Base-by-base conservation (phyloP, 192 early-diverging fungal genomes). In the Chytriomyces sp. region DNA sequence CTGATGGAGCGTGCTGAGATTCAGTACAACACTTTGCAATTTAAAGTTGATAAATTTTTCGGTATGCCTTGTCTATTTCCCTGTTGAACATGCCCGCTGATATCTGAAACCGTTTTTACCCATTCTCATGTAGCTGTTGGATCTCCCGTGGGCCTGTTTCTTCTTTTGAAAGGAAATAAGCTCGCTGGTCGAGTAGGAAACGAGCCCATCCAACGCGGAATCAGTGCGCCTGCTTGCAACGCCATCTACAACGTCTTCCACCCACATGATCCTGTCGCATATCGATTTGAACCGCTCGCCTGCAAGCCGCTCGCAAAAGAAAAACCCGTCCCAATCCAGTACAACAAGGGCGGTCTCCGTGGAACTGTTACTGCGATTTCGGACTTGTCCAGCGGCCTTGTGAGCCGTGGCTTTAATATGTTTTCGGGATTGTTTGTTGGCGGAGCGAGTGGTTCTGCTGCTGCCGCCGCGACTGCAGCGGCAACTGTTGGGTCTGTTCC, bases 281-380 rank as follows among this genome's bases (percentile, higher is more conserved):
- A 92, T 78, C 82, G 92, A 28, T 73, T 92, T 46, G 89, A 95
- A 69, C 94, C 94, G 10, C 71, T 94, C 6, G 89, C 94, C 50
- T 77, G 85, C 16, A 83, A 86, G 6, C 77, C 87, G 16, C 89
- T 90, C 49, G 86, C 87, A 49, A 67, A 79, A 1, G 82, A 86
- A 20, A 93, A 93, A 72, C 94, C 94, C 8, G 90, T 87, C 7
- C 85, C 86, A 26, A 86, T 95, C 47, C 91, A 89, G 9, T 95
- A 94, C 67, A 90, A 91, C 64, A 95, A 95, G 70, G 94, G 94
- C 18, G 94, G 94, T 35, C 76, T 95, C 6, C 93, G 86, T 64
- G 78, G 82, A 1, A 77, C 82, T 0, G 77, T 93, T 26, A 82
- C 89, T 59, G 93, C 89, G 6, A 87, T 92, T 66, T 85, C 89